Conservation (phyloP, 192 early-diverging fungal species). For the Mortierella alpina region DNA sequence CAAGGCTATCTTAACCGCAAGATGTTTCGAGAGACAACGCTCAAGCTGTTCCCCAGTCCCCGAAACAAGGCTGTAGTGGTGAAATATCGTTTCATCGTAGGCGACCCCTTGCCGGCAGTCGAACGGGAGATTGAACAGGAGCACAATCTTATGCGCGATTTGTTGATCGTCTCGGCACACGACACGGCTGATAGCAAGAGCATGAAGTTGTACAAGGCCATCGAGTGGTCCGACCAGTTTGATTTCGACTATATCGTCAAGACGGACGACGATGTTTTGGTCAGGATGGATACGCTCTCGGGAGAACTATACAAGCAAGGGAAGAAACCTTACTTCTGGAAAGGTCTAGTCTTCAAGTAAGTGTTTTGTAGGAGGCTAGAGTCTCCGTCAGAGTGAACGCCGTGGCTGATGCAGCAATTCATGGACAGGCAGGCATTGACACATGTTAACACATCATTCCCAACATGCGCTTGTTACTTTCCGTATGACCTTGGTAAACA, state of each 20-base stretch:
- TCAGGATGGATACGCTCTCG: slow-evolving; percentile 62
- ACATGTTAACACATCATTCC: neutral
- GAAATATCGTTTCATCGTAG: slow-evolving; percentile 60
- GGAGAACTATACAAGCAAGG: slow-evolving; percentile 56
- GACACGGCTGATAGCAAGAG: slow-evolving; percentile 60
- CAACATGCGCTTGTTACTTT: too few species aligned
- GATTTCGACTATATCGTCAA: slow-evolving; percentile 65
- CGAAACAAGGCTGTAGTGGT: slow-evolving; percentile 53
- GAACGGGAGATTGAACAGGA: slow-evolving; percentile 52
- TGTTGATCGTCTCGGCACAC: slow-evolving; percentile 55
- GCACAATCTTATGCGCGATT: slow-evolving; percentile 46
- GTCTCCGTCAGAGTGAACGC: neutral
- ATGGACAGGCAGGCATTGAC: neutral
- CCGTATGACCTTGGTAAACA: neutral
- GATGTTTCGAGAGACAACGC: slow-evolving; percentile 60
- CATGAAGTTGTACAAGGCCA: slow-evolving; percentile 58
- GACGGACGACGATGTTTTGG: slow-evolving; percentile 67
- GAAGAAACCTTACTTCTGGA: slow-evolving; percentile 58
- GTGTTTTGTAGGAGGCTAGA: neutral
- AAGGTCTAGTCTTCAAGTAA: slow-evolving; percentile 58
- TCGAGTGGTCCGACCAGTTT: slow-evolving; percentile 59
- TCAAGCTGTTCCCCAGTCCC: slow-evolving; percentile 57
- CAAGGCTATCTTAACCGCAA: slow-evolving; percentile 58
- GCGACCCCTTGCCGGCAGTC: slow-evolving; percentile 40
- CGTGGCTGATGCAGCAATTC: neutral